Conservation (phyloP, 1,284 basidiomycete species). For the Rhizoctonia solani region DNA sequence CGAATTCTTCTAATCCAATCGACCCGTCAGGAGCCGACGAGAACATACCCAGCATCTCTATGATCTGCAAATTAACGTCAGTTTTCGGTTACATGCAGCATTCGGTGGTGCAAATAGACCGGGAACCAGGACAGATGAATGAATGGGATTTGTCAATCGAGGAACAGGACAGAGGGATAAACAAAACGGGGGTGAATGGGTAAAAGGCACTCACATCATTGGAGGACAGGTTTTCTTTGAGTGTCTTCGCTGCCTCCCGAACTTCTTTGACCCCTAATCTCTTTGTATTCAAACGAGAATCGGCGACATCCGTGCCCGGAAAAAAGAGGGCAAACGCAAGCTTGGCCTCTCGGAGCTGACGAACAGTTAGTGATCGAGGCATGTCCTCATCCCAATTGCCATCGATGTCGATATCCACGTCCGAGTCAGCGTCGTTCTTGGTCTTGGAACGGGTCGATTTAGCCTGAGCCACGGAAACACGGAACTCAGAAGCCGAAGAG, state of each 20-base stretch:
- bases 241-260: slow-evolving; percentile 10
- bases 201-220: slow-evolving; percentile 33
- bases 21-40: slow-evolving; percentile 6
- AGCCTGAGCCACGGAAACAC: too few species aligned
- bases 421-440: not conserved
- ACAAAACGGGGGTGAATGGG: too few species aligned
- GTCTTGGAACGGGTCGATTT: not conserved
- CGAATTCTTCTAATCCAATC: slow-evolving; percentile 22
- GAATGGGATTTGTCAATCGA: not conserved
- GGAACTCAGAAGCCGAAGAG: not conserved
- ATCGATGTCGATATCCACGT: not conserved
- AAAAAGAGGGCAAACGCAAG: slow-evolving; percentile 36
- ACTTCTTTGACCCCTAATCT: slow-evolving; percentile 29
- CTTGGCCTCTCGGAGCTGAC: slow-evolving; percentile 24
- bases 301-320: slow-evolving; percentile 18
- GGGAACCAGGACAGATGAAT: too few species aligned
- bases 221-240: slow-evolving; percentile 33
- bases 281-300: slow-evolving; percentile 13
- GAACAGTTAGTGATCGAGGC: slow-evolving; percentile 15
- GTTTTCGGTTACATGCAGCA: not conserved
- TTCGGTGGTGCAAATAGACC: too few species aligned
- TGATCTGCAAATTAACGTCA: slow-evolving; percentile 14
- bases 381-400: not conserved
- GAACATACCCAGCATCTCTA: slow-evolving; percentile 30
- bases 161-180: too few species aligned